Percentiles rank a stretch among this genome's conserved stretches.
Evolutionary conservation across 1,284 basidiomycete species (phyloP).

Genomic region (Apiotrichum akiyoshidainum): DNA sequence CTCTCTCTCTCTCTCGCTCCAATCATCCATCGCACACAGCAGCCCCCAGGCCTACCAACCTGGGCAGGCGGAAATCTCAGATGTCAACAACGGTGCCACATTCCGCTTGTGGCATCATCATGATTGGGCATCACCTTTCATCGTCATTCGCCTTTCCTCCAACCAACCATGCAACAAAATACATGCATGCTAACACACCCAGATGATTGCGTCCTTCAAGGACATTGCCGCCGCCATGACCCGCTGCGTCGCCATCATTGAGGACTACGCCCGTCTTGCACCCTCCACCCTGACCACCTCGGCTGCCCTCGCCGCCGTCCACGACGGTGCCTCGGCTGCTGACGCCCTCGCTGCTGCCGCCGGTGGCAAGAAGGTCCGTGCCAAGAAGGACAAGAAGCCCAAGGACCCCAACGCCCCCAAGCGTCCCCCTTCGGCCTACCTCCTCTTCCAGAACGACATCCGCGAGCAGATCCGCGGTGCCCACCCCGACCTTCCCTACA

Average conservation of each 20-base stretch:
- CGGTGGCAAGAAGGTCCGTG: slow-evolving; percentile 28
- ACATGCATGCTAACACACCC: slow-evolving; percentile 6
- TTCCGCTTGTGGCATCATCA: too few species aligned
- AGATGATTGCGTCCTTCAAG: slow-evolving; percentile 51
- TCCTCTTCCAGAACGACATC: slow-evolving; percentile 91
- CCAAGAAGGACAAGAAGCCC: slow-evolving; percentile 52
- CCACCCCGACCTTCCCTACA: slow-evolving; percentile 65
- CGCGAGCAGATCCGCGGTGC: slow-evolving; percentile 60
- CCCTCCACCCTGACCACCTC: slow-evolving; percentile 31
- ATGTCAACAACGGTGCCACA: too few species aligned
- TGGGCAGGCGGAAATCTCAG: too few species aligned
- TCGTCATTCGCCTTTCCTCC: not conserved
- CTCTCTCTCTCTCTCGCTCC: not conserved
- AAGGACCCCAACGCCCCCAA: slow-evolving; percentile 94
- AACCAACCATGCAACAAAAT: not conserved
- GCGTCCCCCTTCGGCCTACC: slow-evolving; percentile 88
- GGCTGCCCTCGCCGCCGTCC: slow-evolving; percentile 21
- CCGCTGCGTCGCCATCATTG: slow-evolving; percentile 44
- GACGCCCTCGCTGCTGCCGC: slow-evolving; percentile 21
- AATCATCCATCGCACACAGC: not conserved
- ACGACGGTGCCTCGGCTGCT: slow-evolving; percentile 19
- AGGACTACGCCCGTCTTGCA: slow-evolving; percentile 46
- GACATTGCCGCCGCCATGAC: slow-evolving; percentile 49
- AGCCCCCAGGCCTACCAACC: not conserved
- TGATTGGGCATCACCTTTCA: not conserved